A percentile compares a stretch with the other conserved stretches of the same genome.
phyloP scores from a whole-genome alignment of 768 basidiomycete species.

The Trametes gibbosa region DNA sequence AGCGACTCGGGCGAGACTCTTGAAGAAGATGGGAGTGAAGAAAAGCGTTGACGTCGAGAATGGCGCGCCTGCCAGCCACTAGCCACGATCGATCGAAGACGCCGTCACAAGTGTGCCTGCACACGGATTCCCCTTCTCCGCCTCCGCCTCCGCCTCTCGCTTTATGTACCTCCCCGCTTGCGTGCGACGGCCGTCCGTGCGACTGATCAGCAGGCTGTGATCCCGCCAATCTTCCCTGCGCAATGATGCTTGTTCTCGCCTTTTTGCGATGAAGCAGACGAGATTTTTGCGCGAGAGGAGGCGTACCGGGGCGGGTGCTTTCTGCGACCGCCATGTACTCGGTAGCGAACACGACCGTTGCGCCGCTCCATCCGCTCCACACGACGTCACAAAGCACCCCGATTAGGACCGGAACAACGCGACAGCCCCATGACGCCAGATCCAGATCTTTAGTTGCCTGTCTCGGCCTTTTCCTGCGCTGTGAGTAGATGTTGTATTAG shows the following conservation, averaged over 20 bases:
- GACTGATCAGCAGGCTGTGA: slow-evolving; percentile 8
- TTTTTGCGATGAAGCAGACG: not conserved
- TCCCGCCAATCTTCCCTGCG: not conserved
- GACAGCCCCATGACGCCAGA: not conserved
- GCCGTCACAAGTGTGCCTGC: slow-evolving; percentile 15
- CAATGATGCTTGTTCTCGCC: not conserved
- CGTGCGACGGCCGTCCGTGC: not conserved
- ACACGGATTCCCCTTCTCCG: not conserved
- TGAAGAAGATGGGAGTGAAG: not conserved
- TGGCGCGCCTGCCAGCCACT: slow-evolving; percentile 14
- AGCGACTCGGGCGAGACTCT: not conserved
- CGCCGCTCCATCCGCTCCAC: slow-evolving; percentile 4
- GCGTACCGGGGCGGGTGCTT: not conserved
- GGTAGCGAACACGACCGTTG: not conserved
- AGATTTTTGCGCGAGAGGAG: not conserved
- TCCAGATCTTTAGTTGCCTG: slow-evolving; percentile 2
- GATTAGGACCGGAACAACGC: not conserved
- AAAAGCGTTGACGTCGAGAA: slow-evolving; percentile 17
- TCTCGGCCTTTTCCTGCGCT: not conserved
- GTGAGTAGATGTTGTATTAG: not conserved
- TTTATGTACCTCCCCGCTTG: slow-evolving; percentile 5
- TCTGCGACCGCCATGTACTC: not conserved
- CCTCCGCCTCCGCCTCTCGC: not conserved
- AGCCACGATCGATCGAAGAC: slow-evolving; percentile 17
- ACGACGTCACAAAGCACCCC: not conserved